Evolutionary conservation across 768 basidiomycete species (phyloP), one percentile per base, ranked within the genome.

Genomic region (Botryobasidium botryosum): DNA sequence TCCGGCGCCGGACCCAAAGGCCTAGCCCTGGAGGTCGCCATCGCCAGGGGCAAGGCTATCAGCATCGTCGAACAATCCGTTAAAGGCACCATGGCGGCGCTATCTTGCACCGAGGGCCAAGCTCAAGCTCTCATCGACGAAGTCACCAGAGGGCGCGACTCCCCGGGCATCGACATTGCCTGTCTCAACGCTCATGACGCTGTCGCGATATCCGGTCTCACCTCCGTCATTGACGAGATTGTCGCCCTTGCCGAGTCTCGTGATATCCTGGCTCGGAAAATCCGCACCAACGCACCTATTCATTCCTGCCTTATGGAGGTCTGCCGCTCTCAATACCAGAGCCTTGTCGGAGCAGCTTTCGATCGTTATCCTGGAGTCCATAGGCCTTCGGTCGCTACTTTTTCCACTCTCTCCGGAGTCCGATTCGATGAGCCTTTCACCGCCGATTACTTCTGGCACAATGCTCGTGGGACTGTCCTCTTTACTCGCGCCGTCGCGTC

Each of bases 81-180:
- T n/a, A n/a, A n/a, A n/a, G 66, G 63, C 0, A 57, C 62, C 1
- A 71, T 71, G 69, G 68, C 67, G 1, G 68, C 67, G 1, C 32
- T 70, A 3, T 52, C 56, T 1, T 68, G 68, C 51, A 50, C 47
- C 17, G 45, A 56, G 2, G 51, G 55, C 1, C 53, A 57, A 0
- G 62, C 62, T 6, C 44, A 50, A 31, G 48, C 47, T 2, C 47
- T 66, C 18, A 55, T 64, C 46, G 51, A 44, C 5, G 50, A 44
- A 38, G 59, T 52, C 12, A 52, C 43, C 6, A 52, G 43, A 3
- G 49, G 48, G 28, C 45, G 47, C 15, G 49, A 29, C 36, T 45
- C 6, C 54, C 6, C 35, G 5, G 32, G 42, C 5, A 43, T 50
- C 3, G 52, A 40, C 23, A 40, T 40, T n/a, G 38, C 38, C 23